A percentile compares a stretch with the other conserved stretches of the same genome.
phyloP scores from a whole-genome alignment of 2,329 filamentous ascomycete genomes.

The Apiospora saccharicola region DNA sequence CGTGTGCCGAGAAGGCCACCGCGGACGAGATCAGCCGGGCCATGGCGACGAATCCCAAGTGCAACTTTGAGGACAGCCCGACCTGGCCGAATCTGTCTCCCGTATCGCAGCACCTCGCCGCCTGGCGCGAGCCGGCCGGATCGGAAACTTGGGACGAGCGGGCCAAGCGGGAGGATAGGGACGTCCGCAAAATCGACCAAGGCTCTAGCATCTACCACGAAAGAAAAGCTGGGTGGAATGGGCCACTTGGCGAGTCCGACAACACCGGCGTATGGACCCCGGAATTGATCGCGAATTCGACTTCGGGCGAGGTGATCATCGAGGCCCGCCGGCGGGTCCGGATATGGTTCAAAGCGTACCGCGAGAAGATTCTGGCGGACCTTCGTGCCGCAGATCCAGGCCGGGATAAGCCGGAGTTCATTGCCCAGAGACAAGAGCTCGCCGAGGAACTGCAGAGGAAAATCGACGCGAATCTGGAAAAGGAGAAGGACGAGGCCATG shows the following conservation, averaged over 20 bases:
- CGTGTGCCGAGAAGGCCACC: neutral
- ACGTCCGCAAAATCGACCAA: neutral
- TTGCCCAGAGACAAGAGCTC: too few species aligned
- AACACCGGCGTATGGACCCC: neutral
- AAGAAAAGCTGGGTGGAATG: too few species aligned
- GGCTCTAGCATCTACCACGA: too few species aligned
- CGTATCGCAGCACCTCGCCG: neutral
- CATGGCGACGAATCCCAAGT: neutral
- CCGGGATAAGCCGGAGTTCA: too few species aligned
- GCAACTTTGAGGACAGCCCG: neutral
- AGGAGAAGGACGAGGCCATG: constrained; percentile 15
- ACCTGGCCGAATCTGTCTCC: neutral
- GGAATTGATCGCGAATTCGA: neutral
- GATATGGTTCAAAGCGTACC: neutral
- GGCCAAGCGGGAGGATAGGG: neutral
- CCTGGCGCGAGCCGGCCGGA: too few species aligned
- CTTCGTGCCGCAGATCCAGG: neutral
- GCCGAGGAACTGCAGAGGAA: neutral
- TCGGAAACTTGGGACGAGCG: neutral
- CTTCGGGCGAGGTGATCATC: neutral
- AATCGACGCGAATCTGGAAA: neutral
- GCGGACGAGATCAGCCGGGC: neutral
- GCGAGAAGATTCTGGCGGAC: neutral
- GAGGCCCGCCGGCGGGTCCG: neutral
- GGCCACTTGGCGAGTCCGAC: neutral